Percentiles rank a stretch among this genome's conserved stretches.
Conservation (phyloP, 2,329 filamentous ascomycete genomes). For the Penicillium sp. region DNA sequence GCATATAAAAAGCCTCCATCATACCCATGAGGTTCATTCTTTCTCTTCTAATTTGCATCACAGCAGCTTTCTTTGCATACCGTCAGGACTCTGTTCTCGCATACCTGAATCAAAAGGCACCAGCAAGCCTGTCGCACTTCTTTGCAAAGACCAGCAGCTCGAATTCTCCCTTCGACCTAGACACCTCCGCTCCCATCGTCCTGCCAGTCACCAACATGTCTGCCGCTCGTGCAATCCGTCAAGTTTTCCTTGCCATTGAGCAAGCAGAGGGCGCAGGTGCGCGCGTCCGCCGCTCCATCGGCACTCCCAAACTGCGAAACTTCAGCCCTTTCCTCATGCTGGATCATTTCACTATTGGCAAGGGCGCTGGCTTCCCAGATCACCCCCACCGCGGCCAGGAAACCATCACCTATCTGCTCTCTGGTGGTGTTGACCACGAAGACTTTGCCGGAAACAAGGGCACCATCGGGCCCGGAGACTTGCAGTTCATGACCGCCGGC, state of each 20-base stretch:
- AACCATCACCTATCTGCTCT: constrained; percentile 86
- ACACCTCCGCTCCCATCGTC: constrained; percentile 8
- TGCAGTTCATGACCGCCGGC: constrained; percentile 98
- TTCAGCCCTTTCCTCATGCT: constrained; percentile 95
- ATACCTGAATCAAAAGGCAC: constrained; percentile 20
- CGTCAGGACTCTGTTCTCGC: constrained; percentile 18
- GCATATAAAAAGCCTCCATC: constrained; percentile 33
- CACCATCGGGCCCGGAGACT: constrained; percentile 80
- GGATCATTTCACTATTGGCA: constrained; percentile 81
- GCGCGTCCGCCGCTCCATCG: constrained; percentile 81
- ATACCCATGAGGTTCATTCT: constrained; percentile 38
- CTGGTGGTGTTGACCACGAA: constrained; percentile 84
- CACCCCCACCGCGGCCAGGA: constrained; percentile 83
- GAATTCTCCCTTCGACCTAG: constrained; percentile 2
- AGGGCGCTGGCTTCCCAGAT: constrained; percentile 86
- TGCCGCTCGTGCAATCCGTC: constrained; percentile 72
- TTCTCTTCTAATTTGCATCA: constrained; percentile 39
- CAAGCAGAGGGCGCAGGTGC: constrained; percentile 88
- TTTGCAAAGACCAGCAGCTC: constrained; percentile 12
- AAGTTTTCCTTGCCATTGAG: constrained; percentile 80
- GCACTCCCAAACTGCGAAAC: constrained; percentile 78
- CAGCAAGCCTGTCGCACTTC: constrained; percentile 16
- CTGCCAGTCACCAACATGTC: constrained; percentile 58
- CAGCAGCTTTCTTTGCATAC: constrained; percentile 33
- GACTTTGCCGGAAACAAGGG: constrained; percentile 86